Percentiles rank a stretch among this genome's conserved stretches.
phyloP scores from a whole-genome alignment of 1,284 basidiomycete genomes.

The Puccinia polysora region DNA sequence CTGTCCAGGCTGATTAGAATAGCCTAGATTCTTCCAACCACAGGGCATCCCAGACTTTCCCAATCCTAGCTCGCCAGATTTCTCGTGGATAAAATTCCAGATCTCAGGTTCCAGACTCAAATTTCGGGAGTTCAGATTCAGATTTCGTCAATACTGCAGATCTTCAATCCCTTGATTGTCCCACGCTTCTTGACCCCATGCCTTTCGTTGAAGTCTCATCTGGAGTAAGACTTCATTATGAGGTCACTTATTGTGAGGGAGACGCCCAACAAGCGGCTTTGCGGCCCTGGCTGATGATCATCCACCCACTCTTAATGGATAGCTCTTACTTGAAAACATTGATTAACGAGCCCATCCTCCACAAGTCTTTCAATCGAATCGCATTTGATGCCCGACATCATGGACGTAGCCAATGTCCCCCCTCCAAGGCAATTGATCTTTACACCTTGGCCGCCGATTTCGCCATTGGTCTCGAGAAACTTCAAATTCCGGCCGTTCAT shows the following conservation, averaged over 20 bases:
- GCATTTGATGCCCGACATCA: slow-evolving; percentile 19
- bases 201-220: slow-evolving; percentile 11
- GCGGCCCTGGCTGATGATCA: slow-evolving; percentile 19
- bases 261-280: too few species aligned
- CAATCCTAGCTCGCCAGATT: too few species aligned
- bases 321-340: neutral
- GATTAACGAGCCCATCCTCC: neutral
- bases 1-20: too few species aligned
- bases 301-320: slow-evolving; percentile 24
- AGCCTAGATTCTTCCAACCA: too few species aligned
- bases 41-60: too few species aligned
- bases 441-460: slow-evolving; percentile 25
- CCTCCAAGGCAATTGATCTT: neutral
- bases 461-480: slow-evolving; percentile 5
- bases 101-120: too few species aligned
- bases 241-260: neutral
- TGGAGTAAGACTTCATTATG: slow-evolving; percentile 10
- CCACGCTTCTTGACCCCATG: too few species aligned
- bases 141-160: too few species aligned
- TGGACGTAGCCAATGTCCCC: neutral
- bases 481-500: slow-evolving; percentile 24
- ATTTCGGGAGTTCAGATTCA: too few species aligned
- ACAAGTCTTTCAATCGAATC: slow-evolving; percentile 11
- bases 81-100: too few species aligned
- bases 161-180: too few species aligned